Conservation (phyloP, 768 basidiomycete species). For the Amanita rimosa region DNA sequence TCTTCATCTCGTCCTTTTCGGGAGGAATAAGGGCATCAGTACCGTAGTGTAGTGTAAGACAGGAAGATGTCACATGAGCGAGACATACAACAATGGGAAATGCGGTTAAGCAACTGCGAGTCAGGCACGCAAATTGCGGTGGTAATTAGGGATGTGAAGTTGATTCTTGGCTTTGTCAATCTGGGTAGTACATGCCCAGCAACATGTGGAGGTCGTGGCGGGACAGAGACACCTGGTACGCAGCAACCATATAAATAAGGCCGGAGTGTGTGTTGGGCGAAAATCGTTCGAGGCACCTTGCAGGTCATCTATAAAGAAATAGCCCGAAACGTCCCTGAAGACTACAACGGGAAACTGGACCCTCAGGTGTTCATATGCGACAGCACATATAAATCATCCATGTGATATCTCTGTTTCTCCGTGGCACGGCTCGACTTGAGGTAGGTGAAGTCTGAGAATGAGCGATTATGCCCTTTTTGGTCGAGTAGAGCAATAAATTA, state of each 20-base stretch:
- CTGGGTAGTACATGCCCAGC: not conserved
- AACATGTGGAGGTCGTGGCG: too few relatives aligned
- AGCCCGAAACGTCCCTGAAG: not conserved
- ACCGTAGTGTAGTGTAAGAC: not conserved
- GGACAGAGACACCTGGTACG: not conserved
- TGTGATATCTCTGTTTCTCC: not conserved
- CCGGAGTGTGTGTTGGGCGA: not conserved
- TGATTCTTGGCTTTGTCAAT: not conserved
- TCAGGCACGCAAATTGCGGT: not conserved
- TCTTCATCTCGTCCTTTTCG: not conserved
- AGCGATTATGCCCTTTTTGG: not conserved
- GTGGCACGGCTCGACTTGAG: not conserved
- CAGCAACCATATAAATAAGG: not conserved
- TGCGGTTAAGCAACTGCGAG: not conserved
- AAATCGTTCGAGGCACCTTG: too few relatives aligned
- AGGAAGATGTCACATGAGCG: not conserved
- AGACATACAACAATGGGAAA: not conserved
- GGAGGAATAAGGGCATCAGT: not conserved
- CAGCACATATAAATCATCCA: not conserved
- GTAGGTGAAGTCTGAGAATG: not conserved
- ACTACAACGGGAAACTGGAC: not conserved
- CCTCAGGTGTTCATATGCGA: not conserved
- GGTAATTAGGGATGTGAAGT: not conserved
- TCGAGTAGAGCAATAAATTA: conserved; percentile 3
- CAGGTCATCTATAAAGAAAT: too few relatives aligned